Conservation (phyloP, 768 basidiomycete genomes). For the Lyophyllum decastes region DNA sequence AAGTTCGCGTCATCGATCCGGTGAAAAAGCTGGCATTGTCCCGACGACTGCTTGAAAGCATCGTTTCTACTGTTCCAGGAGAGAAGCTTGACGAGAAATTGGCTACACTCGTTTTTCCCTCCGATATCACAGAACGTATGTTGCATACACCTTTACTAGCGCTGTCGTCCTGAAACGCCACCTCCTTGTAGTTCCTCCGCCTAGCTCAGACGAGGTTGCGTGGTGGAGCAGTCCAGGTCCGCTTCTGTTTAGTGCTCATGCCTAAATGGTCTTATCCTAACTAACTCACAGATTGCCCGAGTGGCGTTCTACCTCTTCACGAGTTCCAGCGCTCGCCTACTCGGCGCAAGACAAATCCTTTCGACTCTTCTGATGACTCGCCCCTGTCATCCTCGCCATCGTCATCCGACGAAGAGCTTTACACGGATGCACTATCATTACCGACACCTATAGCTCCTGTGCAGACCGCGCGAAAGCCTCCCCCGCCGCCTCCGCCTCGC, state of each 20-base stretch:
- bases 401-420: conserved; percentile 85
- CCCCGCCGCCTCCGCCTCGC: conserved; percentile 50
- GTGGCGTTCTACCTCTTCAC: conserved; percentile 50
- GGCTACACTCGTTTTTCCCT: conserved; percentile 53
- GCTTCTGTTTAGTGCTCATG: conserved; percentile 9
- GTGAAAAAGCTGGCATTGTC: conserved; percentile 72
- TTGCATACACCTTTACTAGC: conserved; percentile 10
- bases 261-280: background rate
- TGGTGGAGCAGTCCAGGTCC: conserved; percentile 83
- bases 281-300: conserved; percentile 50
- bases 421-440: conserved; percentile 69
- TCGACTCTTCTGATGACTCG: conserved; percentile 68
- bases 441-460: conserved; percentile 73
- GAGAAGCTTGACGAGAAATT: conserved; percentile 75
- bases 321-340: conserved; percentile 36
- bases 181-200: conserved; percentile 67
- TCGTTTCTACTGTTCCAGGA: conserved; percentile 61
- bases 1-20: conserved; percentile 78
- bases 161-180: background rate
- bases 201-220: conserved; percentile 71
- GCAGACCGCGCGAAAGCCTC: conserved; percentile 39
- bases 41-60: conserved; percentile 64
- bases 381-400: conserved; percentile 75
- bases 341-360: conserved; percentile 58
- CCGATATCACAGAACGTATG: conserved; percentile 46